phyloP scores from a whole-genome alignment of 179 eudicot species.

The Amaranthus tricolor region DNA sequence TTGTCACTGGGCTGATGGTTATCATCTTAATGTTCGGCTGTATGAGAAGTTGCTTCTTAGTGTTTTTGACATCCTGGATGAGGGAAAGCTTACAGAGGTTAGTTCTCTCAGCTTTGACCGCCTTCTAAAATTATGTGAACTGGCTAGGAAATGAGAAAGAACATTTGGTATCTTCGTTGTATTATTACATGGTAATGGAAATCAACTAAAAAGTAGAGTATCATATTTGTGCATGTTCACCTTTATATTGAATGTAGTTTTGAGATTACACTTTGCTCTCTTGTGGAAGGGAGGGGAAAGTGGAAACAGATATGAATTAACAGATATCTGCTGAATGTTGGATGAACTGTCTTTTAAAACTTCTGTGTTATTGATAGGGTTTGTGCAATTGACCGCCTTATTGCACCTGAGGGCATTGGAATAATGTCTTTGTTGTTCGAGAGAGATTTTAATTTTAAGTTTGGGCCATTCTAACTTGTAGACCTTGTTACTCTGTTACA shows the following conservation, averaged over 20 bases:
- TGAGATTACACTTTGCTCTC: background rate
- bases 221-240: background rate
- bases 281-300: background rate
- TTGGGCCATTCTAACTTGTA: background rate
- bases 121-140: background rate
- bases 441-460: too few species aligned
- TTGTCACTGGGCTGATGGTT: slow-evolving; percentile 99
- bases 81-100: slow-evolving; percentile 98
- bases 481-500: background rate
- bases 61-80: slow-evolving; percentile 95
- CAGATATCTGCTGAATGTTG: background rate
- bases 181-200: slow-evolving; percentile 3
- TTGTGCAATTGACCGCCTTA: background rate
- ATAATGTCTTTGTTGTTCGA: background rate
- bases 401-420: background rate
- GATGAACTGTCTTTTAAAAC: background rate
- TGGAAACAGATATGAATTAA: background rate
- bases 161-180: background rate
- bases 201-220: background rate
- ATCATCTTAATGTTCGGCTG: slow-evolving; percentile 91
- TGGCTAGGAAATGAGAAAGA: background rate
- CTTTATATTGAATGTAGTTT: background rate
- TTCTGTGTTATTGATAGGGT: background rate
- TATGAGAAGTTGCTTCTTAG: slow-evolving; percentile 95
- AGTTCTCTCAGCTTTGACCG: slow-evolving; percentile 22